Evolutionary conservation across 768 basidiomycete species (phyloP).

Genomic region (Naematelia encephala): DNA sequence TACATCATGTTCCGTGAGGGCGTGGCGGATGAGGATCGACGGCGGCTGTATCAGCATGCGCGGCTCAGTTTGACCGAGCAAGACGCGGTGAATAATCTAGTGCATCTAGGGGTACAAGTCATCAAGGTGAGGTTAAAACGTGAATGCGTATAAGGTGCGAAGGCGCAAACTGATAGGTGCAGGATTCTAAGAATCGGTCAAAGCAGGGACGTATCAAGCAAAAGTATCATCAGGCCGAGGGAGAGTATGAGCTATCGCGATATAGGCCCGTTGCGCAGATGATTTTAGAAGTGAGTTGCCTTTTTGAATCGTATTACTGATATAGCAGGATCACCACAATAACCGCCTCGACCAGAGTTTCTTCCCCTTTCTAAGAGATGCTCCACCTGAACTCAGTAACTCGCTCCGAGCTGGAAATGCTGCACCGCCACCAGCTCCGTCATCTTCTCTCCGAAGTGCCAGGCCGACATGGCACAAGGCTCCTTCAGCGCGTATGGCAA

Average conservation of each 20-base stretch:
- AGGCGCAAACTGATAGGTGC: slow-evolving; percentile 9
- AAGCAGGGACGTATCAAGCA: slow-evolving; percentile 77
- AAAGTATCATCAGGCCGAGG: slow-evolving; percentile 62
- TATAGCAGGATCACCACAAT: slow-evolving; percentile 69
- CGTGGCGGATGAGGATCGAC: slow-evolving; percentile 95
- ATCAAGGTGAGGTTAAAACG: slow-evolving; percentile 72
- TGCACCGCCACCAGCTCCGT: slow-evolving; percentile 54
- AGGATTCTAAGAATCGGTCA: slow-evolving; percentile 72
- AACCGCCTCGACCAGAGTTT: slow-evolving; percentile 68
- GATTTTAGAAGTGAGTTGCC: slow-evolving; percentile 68
- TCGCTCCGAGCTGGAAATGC: slow-evolving; percentile 50
- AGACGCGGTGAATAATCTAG: slow-evolving; percentile 85
- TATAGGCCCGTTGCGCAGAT: slow-evolving; percentile 79
- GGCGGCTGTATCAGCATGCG: slow-evolving; percentile 92
- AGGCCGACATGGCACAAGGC: slow-evolving; percentile 87
- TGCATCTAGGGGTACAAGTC: slow-evolving; percentile 76
- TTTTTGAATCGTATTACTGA: background rate
- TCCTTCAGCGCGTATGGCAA: slow-evolving; percentile 51
- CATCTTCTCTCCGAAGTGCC: slow-evolving; percentile 77
- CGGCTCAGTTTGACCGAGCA: slow-evolving; percentile 80
- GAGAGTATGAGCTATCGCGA: slow-evolving; percentile 93
- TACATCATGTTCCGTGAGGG: slow-evolving; percentile 94
- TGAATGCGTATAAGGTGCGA: background rate
- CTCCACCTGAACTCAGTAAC: slow-evolving; percentile 52
- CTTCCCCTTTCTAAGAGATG: slow-evolving; percentile 88